Evolutionary conservation across 129 eudicot species (phyloP), one percentile per base, ranked within the genome.

Genomic region (Ambrosia artemisiifolia): DNA sequence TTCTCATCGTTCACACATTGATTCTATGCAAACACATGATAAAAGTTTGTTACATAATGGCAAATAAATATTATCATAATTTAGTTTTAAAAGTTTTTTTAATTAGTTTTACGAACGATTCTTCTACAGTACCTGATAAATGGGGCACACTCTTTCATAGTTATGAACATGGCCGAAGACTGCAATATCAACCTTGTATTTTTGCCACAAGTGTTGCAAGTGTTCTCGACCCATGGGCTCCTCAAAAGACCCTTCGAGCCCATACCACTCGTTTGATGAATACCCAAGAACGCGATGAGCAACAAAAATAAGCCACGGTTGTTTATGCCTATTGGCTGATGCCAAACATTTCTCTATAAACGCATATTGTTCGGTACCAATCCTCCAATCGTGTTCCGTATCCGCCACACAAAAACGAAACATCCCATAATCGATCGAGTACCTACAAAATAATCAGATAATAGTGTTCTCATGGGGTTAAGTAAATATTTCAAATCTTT

Each of bases 191-290:
- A 88, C 97, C 79, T 88, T 91, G 63, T 91, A 86, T 60, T 76
- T 88, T 74, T 91, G 97, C 97, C 97, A 91, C 9, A 91, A 87
- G 33, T 60, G 83, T 76, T 88, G 96, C 79, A 91, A 79, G 87
- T 81, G 77, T 65, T 88, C 96, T 35, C 97, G 81, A 4, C 97
- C 97, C 97, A 91, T 91, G 43, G 96, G 97, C 72, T 88, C 97
- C 33, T 88, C 91, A 40, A 92, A 91, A 6, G 97, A 75, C 19
- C 97, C 97, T 67, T 88, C 88, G 9, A 44, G 10, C 5, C 85
- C 96, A 4, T 86, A 92, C 75, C 76, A 86, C 2, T 72, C 18
- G 46, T 79, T 80, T 0, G 97, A 92, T 4, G 96, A 84, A 56
- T 92, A 92, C 17, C 97, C 97, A 28, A 92, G 96, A 56, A 79